Base-by-base conservation (phyloP, 1,284 basidiomycete genomes). In the Ganoderma lingzhi region DNA sequence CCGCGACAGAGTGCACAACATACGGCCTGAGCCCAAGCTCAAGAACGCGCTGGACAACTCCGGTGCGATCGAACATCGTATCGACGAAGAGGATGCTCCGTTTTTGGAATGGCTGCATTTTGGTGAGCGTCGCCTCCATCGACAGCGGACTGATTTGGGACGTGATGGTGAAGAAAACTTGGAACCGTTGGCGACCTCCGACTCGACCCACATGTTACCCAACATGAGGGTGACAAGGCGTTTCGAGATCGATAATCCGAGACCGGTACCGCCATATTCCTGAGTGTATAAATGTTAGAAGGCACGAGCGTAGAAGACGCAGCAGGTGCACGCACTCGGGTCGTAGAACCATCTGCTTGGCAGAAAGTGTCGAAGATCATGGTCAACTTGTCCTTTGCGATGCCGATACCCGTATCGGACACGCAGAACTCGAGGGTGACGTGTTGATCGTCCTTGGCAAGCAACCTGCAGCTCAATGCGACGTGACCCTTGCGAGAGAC, bases 351-450 rank as follows among this genome's bases (percentile, higher is more conserved):
- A 84, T 99, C 98, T 0, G 98, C 98, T 80, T 99, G 98, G 76
- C 96, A 97, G 84, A 99, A 99, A 5, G 98, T 99, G 80, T 99
- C 97, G 82, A 99, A 99, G 79, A 99, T 99, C 79, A 99, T 86
- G 78, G 97, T 97, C 71, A 99, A 84, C 86, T 99, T 99, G 82
- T 99, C 98, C 81, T 97, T 96, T 76, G 98, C 97, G 82, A 99
- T 99, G 71, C 98, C 98, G 77, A 99, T 99, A 73, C 98, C 98
- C 1, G 97, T 98, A 80, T 99, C 98, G 64, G 93, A 93, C 15
- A 99, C 97, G 78, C 97, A 98, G 85, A 99, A 98, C 82, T 99
- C 96, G 41, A 99, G 85, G 65, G 96, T 95, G 62, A 97, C 93
- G 75, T 89, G 91, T 77, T 90, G 86, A 76, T 94, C 89, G 74